Percentiles rank a stretch among this genome's conserved stretches.
Conservation (phyloP, 805 yeast species). For the Candida coquimbonensis region DNA sequence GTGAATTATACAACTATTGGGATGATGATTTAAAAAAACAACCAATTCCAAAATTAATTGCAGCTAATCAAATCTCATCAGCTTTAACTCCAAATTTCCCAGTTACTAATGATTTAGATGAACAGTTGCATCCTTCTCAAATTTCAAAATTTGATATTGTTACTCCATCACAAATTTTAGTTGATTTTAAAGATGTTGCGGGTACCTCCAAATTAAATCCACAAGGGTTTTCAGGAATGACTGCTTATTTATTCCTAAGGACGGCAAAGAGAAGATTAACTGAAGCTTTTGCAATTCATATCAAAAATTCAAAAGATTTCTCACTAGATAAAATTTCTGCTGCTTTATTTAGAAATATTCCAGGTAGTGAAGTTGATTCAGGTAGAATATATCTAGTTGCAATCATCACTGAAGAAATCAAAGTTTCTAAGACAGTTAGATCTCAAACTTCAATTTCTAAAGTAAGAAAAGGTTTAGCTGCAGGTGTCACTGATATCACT, state of each 20-base stretch:
- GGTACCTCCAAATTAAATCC: constrained; percentile 55
- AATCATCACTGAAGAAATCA: constrained; percentile 62
- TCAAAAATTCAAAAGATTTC: constrained; percentile 49
- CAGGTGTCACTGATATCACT: constrained; percentile 82
- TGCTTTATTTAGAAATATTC: constrained; percentile 72
- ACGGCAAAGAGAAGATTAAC: constrained; percentile 58
- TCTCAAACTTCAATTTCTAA: constrained; percentile 21
- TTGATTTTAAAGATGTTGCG: constrained; percentile 68
- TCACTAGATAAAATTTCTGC: constrained; percentile 67
- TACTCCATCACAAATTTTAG: constrained; percentile 54
- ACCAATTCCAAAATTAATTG: constrained; percentile 49
- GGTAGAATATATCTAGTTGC: constrained; percentile 72
- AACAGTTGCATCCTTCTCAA: constrained; percentile 37
- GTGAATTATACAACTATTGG: constrained; percentile 42
- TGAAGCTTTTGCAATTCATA: constrained; percentile 70
- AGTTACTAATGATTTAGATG: constrained; percentile 26
- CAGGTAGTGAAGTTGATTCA: constrained; percentile 54
- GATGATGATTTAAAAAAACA: constrained; percentile 19
- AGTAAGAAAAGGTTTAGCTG: constrained; percentile 75
- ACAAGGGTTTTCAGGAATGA: constrained; percentile 61
- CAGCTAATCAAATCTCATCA: constrained; percentile 60
- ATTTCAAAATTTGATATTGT: constrained; percentile 41
- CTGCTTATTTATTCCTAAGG: constrained; percentile 66
- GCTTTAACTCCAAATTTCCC: constrained; percentile 75
- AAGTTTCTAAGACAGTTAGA: constrained; percentile 26